These are phyloP conservation scores for Blastomyces percursus DNA, from an alignment of 2,329 filamentous ascomycete genomes.

Conservation along the genomic window DNA sequence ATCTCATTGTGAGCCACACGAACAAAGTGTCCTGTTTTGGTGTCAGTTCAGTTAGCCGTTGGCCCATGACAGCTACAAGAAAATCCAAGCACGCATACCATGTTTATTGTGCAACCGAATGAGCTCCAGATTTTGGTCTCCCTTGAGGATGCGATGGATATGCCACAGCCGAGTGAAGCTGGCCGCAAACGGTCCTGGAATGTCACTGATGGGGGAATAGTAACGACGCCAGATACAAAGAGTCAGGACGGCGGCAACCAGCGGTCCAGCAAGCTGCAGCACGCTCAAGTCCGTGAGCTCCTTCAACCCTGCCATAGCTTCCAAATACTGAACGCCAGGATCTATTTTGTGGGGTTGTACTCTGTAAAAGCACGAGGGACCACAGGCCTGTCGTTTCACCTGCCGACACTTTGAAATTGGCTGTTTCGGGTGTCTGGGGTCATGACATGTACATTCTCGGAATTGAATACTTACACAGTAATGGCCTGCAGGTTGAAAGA, in stretches of 20 bases:
- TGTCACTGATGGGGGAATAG: slow-evolving; percentile 32
- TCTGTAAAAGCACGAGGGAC: too few relatives aligned
- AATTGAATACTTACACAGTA: too few relatives aligned
- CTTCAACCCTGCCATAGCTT: slow-evolving; percentile 1
- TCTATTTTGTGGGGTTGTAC: not conserved
- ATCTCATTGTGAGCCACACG: slow-evolving; percentile 37
- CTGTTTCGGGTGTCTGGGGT: not conserved
- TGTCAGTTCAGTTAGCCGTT: not conserved
- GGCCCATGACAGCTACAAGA: not conserved
- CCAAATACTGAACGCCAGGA: not conserved
- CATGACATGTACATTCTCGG: not conserved
- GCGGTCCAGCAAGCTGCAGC: not conserved
- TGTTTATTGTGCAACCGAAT: slow-evolving; percentile 32
- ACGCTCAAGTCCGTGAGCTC: not conserved
- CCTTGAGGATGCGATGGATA: slow-evolving; percentile 28
- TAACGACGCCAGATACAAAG: slow-evolving; percentile 31
- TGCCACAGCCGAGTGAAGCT: slow-evolving; percentile 34
- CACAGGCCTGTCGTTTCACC: not conserved
- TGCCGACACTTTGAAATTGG: not conserved
- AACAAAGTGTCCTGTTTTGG: slow-evolving; percentile 29
- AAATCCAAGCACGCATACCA: slow-evolving; percentile 19
- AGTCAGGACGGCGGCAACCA: not conserved
- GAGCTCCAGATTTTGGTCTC: slow-evolving; percentile 29
- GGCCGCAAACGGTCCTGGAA: slow-evolving; percentile 35
- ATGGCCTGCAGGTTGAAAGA: not conserved